Percentiles rank a stretch among this genome's conserved stretches.
phyloP scores from a whole-genome alignment of 164 flowering plant species.

The Piper longum region DNA sequence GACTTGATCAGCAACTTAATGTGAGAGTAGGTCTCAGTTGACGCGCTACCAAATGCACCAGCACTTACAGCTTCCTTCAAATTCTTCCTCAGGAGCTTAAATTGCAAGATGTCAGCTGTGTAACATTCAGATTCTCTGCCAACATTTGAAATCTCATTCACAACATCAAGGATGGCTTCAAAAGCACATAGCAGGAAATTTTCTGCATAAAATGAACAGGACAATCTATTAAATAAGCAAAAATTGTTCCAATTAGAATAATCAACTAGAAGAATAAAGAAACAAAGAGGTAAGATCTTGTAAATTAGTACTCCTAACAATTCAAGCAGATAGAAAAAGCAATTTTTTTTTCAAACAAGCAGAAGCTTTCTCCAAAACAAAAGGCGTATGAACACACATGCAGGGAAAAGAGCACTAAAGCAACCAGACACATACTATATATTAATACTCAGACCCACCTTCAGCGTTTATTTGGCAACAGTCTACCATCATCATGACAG shows the following conservation, averaged over 20 bases:
- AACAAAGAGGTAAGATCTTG: not conserved
- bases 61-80: constrained; percentile 10
- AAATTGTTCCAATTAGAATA: not conserved
- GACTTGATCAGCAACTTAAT: constrained; percentile 26
- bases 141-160: constrained; percentile 40
- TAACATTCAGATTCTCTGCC: constrained; percentile 32
- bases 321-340: not conserved
- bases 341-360: not conserved
- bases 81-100: constrained; percentile 33
- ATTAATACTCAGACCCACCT: constrained; percentile 30
- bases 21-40: constrained; percentile 23
- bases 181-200: constrained; percentile 24
- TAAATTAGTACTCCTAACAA: not conserved
- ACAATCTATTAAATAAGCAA: not conserved
- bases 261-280: no score
- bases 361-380: no score
- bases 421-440: not conserved
- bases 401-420: not conserved
- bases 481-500: constrained; percentile 39
- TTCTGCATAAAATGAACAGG: constrained; percentile 26
- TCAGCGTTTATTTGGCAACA: constrained; percentile 42
- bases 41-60: constrained; percentile 11
- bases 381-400: no score
- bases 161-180: constrained; percentile 32
- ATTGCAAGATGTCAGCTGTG: constrained; percentile 45